Base-by-base conservation (phyloP, 257 asterid genomes). In the Nicotiana noctiflora region DNA sequence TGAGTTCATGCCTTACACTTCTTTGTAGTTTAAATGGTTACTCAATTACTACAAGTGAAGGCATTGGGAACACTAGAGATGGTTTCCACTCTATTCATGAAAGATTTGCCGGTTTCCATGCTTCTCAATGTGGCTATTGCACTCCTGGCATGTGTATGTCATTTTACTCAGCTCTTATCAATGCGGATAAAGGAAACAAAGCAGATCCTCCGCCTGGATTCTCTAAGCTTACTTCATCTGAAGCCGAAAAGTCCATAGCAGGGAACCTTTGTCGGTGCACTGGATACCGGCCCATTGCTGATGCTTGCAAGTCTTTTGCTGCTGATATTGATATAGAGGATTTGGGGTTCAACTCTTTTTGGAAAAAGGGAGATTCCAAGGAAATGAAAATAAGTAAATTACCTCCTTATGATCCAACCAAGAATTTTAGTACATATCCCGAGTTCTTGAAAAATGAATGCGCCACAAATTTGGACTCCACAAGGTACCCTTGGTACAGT, bases 131-230 rank as follows among this genome's bases (percentile, higher is more conserved):
- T 75, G 97, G 97, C 44, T 91, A 85, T 65, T 91, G 97, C 89
- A 93, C 92, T 32, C 96, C 97, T 15, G 97, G 97, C 79, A 89
- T 93, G 90, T 93, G 96, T 82, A 78, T 93, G 85, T 93, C 97
- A 4, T 82, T 93, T 60, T 91, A 83, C 84, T 88, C 97, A 23
- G 89, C 93, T 5, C 91, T 92, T 9, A 84, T 82, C 13, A 85
- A 90, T 61, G 92, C 92, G 19, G 89, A 90, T 14, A 89, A 88
- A 23, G 84, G 81, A 31, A 37, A 84, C n/a, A 68, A 83, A 75
- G 84, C 90, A 0, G 62, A 82, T 21, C 86, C 90, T 60, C 80
- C 85, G 0, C 86, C 88, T 31, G 94, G 97, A 80, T 92, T 90
- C 74, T 89, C 92, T 27, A 90, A 88, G 87, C 83, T 92, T 74